Conservation (phyloP, 495 filamentous ascomycete genomes). For the Lentithecium fluviatile region DNA sequence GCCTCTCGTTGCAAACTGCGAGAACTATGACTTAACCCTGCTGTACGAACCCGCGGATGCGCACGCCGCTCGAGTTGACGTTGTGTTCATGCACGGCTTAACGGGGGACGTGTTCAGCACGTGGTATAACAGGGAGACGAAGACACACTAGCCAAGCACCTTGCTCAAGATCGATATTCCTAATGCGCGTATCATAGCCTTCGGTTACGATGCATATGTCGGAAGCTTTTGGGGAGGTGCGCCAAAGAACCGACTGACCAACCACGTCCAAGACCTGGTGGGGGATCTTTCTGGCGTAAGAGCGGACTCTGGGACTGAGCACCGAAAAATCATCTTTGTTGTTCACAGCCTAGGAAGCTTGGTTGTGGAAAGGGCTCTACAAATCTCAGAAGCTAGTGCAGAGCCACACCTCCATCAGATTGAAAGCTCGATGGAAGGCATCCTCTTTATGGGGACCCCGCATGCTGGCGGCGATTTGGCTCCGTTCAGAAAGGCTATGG, state of each 20-base stretch:
- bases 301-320: not conserved
- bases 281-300: not conserved
- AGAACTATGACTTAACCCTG: too few species aligned
- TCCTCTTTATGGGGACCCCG: constrained; percentile 32
- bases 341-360: constrained; percentile 20
- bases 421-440: not conserved
- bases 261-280: constrained; percentile 9
- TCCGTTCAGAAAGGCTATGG: too few species aligned
- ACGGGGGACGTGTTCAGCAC: constrained; percentile 17
- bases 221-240: constrained; percentile 2
- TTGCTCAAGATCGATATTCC: constrained; percentile 9
- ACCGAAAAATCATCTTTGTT: constrained; percentile 20
- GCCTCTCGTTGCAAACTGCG: too few species aligned
- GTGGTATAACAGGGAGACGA: constrained; percentile 4
- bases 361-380: constrained; percentile 14
- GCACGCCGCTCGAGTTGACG: not conserved
- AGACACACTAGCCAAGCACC: constrained; percentile 4
- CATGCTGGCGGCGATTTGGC: constrained; percentile 10
- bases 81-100: constrained; percentile 31
- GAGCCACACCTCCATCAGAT: constrained; percentile 7
- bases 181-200: constrained; percentile 23
- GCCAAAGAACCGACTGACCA: not conserved
- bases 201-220: constrained; percentile 30
- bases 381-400: not conserved
- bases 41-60: too few species aligned